phyloP scores from a whole-genome alignment of 176 grass and related monocot species.

The Musa itinerans region DNA sequence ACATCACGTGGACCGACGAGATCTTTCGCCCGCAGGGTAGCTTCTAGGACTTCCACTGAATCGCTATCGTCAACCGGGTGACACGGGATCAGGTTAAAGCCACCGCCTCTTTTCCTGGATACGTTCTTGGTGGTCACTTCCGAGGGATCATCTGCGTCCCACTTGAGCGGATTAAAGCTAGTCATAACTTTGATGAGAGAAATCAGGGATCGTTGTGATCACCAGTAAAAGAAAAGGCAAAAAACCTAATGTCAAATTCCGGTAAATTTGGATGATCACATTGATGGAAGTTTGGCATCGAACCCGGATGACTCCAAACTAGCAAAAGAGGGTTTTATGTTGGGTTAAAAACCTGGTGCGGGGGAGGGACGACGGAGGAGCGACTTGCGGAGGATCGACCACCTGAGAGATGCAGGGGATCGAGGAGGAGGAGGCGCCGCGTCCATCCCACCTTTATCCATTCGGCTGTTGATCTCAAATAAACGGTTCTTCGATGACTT shows the following conservation, averaged over 20 bases:
- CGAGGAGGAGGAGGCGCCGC: neutral
- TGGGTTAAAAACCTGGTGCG: conserved; percentile 23
- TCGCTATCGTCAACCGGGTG: conserved; percentile 31
- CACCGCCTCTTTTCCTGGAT: conserved; percentile 55
- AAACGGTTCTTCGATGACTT: neutral
- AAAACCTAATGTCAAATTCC: neutral
- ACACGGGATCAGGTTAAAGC: conserved; percentile 73
- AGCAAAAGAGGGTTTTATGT: neutral
- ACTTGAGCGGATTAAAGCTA: neutral
- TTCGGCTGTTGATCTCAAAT: neutral
- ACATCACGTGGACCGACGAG: conserved; percentile 31
- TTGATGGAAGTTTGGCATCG: neutral
- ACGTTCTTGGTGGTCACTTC: conserved; percentile 33
- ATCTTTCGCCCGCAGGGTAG: conserved; percentile 24
- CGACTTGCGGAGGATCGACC: conserved; percentile 54
- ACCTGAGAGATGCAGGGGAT: conserved; percentile 38
- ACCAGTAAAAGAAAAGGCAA: neutral
- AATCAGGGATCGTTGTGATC: neutral
- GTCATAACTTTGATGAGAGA: neutral
- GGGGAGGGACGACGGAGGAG: conserved; percentile 28
- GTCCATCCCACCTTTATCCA: neutral
- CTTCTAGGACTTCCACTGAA: conserved; percentile 21
- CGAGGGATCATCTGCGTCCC: conserved; percentile 23
- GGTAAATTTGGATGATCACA: neutral
- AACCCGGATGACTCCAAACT: neutral